Conservation (phyloP, 495 filamentous ascomycete genomes). For the Pseudevernia furfuracea region DNA sequence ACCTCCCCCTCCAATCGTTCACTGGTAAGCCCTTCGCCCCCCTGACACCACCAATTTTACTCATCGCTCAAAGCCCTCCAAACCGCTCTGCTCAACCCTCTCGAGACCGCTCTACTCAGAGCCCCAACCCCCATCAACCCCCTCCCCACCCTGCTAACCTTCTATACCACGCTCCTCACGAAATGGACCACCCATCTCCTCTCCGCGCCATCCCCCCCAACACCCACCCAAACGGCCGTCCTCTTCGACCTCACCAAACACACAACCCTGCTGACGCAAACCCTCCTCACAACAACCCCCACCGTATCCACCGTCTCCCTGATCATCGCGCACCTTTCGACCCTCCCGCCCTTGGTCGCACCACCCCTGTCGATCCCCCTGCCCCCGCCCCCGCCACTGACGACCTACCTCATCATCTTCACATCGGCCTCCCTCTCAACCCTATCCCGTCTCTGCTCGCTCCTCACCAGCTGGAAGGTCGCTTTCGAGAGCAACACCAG, state of each 20-base stretch:
- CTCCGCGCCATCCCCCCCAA: constrained; percentile 17
- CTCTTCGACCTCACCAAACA: constrained; percentile 47
- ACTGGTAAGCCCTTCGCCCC: constrained; percentile 36
- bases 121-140: constrained; percentile 35
- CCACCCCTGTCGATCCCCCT: constrained; percentile 39
- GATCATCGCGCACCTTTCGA: constrained; percentile 67
- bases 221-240: constrained; percentile 22
- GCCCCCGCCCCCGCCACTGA: constrained; percentile 58
- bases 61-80: constrained; percentile 40
- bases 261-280: constrained; percentile 54
- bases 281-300: constrained; percentile 45
- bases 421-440: constrained; percentile 46
- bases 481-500: constrained; percentile 52
- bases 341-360: constrained; percentile 37
- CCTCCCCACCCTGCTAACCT: constrained; percentile 51
- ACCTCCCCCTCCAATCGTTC: constrained; percentile 53
- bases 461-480: constrained; percentile 60
- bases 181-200: constrained; percentile 54
- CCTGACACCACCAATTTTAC: background rate
- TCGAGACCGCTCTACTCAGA: constrained; percentile 54
- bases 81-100: constrained; percentile 40
- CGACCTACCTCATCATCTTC: constrained; percentile 66
- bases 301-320: constrained; percentile 34
- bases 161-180: constrained; percentile 63
- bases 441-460: constrained; percentile 63